Evolutionary conservation across 2,329 filamentous ascomycete genomes (phyloP).

Genomic region (Cadophora luteo-olivacea): DNA sequence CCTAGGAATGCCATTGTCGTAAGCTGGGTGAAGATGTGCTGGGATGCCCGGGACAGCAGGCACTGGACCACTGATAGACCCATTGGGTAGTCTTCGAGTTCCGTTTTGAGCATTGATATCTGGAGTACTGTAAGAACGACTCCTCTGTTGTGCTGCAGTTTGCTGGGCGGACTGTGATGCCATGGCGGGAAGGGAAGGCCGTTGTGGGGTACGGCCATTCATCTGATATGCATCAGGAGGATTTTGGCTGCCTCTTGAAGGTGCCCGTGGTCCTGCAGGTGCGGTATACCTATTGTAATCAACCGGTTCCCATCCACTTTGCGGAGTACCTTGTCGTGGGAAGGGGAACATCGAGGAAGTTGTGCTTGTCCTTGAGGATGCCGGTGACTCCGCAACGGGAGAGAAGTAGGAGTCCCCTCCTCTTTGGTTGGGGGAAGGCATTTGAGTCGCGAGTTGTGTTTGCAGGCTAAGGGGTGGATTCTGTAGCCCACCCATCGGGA

Average conservation of each 20-base stretch:
- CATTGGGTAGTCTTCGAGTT: slow-evolving; percentile 60
- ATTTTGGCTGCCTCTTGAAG: slow-evolving; percentile 77
- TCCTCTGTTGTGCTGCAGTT: slow-evolving; percentile 64
- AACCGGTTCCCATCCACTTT: slow-evolving; percentile 64
- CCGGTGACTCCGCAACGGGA: slow-evolving; percentile 79
- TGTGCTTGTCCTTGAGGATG: slow-evolving; percentile 76
- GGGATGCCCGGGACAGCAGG: slow-evolving; percentile 81
- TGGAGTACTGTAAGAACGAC: slow-evolving; percentile 92
- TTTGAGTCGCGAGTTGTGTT: slow-evolving; percentile 51
- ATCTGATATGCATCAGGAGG: slow-evolving; percentile 65
- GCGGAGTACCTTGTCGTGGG: slow-evolving; percentile 74
- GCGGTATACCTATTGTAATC: slow-evolving; percentile 86
- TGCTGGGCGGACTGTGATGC: slow-evolving; percentile 58
- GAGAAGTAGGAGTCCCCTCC: slow-evolving; percentile 86
- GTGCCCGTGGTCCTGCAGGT: slow-evolving; percentile 80
- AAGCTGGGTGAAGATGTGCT: slow-evolving; percentile 65
- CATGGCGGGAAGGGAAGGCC: slow-evolving; percentile 82
- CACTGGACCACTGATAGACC: slow-evolving; percentile 56
- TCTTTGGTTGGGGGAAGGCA: slow-evolving; percentile 47
- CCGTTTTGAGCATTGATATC: slow-evolving; percentile 80
- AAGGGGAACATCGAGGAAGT: slow-evolving; percentile 82
- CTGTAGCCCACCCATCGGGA: slow-evolving; percentile 62
- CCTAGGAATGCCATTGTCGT: slow-evolving; percentile 71
- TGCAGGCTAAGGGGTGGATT: slow-evolving; percentile 73
- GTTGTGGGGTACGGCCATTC: slow-evolving; percentile 70